These are phyloP conservation scores for Scenedesmus sp. DNA, from an alignment of 163 green algal genomes.

Conservation along the genomic window DNA sequence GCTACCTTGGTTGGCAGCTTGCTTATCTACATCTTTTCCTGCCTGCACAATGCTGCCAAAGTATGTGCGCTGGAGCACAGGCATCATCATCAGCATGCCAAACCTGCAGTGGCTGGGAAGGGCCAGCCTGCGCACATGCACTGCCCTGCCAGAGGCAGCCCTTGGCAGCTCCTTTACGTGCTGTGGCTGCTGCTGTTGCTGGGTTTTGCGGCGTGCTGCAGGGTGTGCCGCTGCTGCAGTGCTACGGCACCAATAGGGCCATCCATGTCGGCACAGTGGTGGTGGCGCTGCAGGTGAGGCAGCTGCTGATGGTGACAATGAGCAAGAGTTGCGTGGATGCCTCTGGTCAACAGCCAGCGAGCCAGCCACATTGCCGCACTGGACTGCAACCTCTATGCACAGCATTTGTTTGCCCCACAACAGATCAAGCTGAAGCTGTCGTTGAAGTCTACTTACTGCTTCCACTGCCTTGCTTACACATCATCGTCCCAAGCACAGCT, in stretches of 20 bases:
- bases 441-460: too few relatives aligned
- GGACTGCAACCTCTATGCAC: background rate
- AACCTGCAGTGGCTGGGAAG: too few relatives aligned
- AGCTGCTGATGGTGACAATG: background rate
- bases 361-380: background rate
- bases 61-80: too few relatives aligned
- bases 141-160: background rate
- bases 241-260: slow-evolving; percentile 25
- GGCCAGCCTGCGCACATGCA: background rate
- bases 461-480: background rate
- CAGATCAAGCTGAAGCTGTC: background rate
- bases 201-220: slow-evolving; percentile 3
- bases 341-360: background rate
- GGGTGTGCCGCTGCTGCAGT: slow-evolving; percentile 44
- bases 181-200: background rate
- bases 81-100: too few relatives aligned
- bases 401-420: background rate
- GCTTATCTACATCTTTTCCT: too few relatives aligned
- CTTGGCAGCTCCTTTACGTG: background rate
- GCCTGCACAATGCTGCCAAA: too few relatives aligned
- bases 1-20: too few relatives aligned
- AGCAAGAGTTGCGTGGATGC: too few relatives aligned
- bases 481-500: background rate
- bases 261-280: slow-evolving; percentile 29
- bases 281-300: slow-evolving; percentile 36